These are phyloP conservation scores for Globisporangium recalcitrans DNA, from an alignment of 352 stramenopile genomes.

Conservation along the genomic window DNA sequence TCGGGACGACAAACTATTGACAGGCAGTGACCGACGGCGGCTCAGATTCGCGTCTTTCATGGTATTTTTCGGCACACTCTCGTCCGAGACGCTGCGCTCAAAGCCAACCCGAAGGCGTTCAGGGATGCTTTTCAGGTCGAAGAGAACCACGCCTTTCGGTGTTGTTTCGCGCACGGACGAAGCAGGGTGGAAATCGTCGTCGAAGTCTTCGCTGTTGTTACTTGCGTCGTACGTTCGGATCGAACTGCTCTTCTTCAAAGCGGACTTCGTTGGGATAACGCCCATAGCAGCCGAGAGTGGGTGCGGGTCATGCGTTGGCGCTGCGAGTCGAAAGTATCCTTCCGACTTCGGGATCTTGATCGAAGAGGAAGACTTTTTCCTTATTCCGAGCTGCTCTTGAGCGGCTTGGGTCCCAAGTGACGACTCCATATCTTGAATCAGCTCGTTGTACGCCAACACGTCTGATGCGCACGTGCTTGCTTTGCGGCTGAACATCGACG, in stretches of 20 bases:
- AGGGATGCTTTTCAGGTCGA: slow-evolving; percentile 37
- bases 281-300: slow-evolving; percentile 3
- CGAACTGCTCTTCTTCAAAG: slow-evolving; percentile 6
- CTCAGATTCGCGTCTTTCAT: slow-evolving; percentile 9
- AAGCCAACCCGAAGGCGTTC: slow-evolving; percentile 13
- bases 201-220: slow-evolving; percentile 15
- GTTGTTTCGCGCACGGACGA: slow-evolving; percentile 16
- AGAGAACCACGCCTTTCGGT: slow-evolving; percentile 35
- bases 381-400: neutral
- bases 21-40: slow-evolving; percentile 36
- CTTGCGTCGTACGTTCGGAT: neutral
- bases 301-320: neutral
- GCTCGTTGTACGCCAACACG: slow-evolving; percentile 54
- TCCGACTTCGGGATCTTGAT: slow-evolving; percentile 3
- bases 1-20: slow-evolving; percentile 30
- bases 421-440: slow-evolving; percentile 60
- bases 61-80: neutral
- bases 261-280: slow-evolving; percentile 6
- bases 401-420: slow-evolving; percentile 7
- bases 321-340: slow-evolving; percentile 2
- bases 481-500: slow-evolving; percentile 39
- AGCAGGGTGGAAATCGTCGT: slow-evolving; percentile 11
- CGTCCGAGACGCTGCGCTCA: slow-evolving; percentile 11
- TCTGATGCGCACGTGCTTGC: slow-evolving; percentile 55
- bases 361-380: neutral